Evolutionary conservation across 2,329 filamentous ascomycete genomes (phyloP).

Genomic region (Cladophialophora psammophila): DNA sequence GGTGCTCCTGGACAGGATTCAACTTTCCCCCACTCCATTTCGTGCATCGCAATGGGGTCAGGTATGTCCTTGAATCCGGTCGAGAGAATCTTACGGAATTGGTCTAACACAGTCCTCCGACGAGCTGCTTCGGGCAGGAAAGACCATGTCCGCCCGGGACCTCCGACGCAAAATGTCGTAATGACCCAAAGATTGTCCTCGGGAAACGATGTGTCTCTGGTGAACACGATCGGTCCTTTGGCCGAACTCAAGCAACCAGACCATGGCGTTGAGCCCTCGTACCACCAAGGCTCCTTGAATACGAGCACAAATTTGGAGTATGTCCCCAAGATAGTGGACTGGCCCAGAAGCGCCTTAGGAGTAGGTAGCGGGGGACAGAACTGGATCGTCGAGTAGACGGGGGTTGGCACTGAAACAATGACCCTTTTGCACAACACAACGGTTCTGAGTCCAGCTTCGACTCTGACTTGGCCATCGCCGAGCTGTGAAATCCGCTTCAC

Average conservation of each 20-base stretch:
- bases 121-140: constrained; percentile 33
- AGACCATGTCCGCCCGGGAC: constrained; percentile 39
- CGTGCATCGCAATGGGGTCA: no score
- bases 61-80: no score
- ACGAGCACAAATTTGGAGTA: constrained; percentile 12
- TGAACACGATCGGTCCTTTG: constrained; percentile 45
- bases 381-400: constrained; percentile 47
- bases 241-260: not conserved
- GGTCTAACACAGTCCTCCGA: constrained; percentile 36
- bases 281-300: constrained; percentile 22
- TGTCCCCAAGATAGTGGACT: not conserved
- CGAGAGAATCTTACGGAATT: no score
- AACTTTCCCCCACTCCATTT: no score
- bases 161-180: constrained; percentile 51
- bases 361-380: constrained; percentile 18
- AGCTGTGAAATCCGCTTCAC: no score
- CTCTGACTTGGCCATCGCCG: no score
- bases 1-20: no score
- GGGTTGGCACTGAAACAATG: constrained; percentile 57
- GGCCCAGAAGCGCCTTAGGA: not conserved
- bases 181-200: constrained; percentile 42
- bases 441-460: no score
- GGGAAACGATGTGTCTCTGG: not conserved
- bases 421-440: constrained; percentile 51
- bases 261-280: not conserved